Evolutionary conservation across 768 basidiomycete genomes (phyloP).

Genomic region (Lentinus tigrinus): DNA sequence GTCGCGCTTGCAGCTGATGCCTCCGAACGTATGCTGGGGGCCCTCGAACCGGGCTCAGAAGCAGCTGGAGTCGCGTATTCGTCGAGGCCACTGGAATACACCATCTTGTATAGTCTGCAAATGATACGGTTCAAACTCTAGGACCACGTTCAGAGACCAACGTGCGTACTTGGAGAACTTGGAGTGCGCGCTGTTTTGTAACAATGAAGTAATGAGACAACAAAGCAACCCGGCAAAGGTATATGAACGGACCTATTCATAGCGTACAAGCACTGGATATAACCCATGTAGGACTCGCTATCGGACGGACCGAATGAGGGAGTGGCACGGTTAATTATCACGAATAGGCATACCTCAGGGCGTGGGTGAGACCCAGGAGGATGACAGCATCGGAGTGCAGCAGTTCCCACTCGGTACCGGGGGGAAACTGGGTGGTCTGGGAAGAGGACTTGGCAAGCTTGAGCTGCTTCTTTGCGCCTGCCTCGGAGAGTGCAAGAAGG

Average conservation of each 20-base stretch:
- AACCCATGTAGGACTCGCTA: slow-evolving; percentile 78
- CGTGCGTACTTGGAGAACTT: slow-evolving; percentile 64
- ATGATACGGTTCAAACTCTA: neutral
- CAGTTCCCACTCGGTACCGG: slow-evolving; percentile 77
- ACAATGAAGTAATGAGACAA: slow-evolving; percentile 1
- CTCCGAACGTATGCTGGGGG: slow-evolving; percentile 24
- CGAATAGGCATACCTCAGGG: slow-evolving; percentile 51
- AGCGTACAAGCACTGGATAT: slow-evolving; percentile 72
- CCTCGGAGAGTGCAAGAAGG: slow-evolving; percentile 57
- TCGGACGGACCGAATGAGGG: neutral
- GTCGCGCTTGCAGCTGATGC: slow-evolving; percentile 17
- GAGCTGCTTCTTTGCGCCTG: slow-evolving; percentile 54
- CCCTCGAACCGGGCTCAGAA: slow-evolving; percentile 20
- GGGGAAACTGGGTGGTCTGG: slow-evolving; percentile 43
- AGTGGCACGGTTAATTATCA: neutral
- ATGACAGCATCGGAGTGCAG: slow-evolving; percentile 72
- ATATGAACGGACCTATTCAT: slow-evolving; percentile 49
- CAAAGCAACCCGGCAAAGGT: neutral
- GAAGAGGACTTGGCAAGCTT: slow-evolving; percentile 35
- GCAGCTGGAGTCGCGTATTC: slow-evolving; percentile 28
- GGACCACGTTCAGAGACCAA: neutral
- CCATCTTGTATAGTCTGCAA: slow-evolving; percentile 29
- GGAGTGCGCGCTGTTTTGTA: slow-evolving; percentile 66
- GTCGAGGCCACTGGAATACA: slow-evolving; percentile 28
- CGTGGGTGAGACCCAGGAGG: slow-evolving; percentile 67